Conservation (phyloP, 345 rosid genomes). For the Acer negundo region DNA sequence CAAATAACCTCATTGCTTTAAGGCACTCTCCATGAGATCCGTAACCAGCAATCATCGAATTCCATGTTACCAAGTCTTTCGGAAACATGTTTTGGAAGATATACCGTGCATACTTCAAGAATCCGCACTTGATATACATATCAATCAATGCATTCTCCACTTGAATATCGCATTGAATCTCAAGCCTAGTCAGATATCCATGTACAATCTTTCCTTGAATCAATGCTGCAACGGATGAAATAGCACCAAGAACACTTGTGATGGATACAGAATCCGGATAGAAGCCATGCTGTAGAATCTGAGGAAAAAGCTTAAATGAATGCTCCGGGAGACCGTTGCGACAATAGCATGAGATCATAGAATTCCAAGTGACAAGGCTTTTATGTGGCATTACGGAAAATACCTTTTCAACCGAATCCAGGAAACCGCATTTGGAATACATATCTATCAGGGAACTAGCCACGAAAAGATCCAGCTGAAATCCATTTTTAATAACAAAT, state of each 20-base stretch:
- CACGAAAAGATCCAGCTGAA: constrained; percentile 53
- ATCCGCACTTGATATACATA: constrained; percentile 84
- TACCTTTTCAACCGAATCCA: constrained; percentile 52
- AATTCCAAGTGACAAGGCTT: constrained; percentile 77
- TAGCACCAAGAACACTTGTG: constrained; percentile 67
- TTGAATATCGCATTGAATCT: constrained; percentile 49
- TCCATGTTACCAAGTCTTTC: constrained; percentile 69
- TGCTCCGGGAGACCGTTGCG: constrained; percentile 60
- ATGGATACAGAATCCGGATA: constrained; percentile 64
- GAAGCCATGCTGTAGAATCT: constrained; percentile 41
- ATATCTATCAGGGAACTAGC: constrained; percentile 72
- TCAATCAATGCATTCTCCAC: constrained; percentile 73
- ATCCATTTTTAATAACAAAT: constrained; percentile 51
- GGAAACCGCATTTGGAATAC: constrained; percentile 71
- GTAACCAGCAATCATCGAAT: constrained; percentile 73
- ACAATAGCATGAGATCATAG: constrained; percentile 70
- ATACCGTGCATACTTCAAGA: constrained; percentile 45
- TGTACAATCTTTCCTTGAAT: constrained; percentile 66
- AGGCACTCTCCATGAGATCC: constrained; percentile 70
- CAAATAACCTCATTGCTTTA: constrained; percentile 50
- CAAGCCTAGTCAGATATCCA: constrained; percentile 56
- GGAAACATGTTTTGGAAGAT: constrained; percentile 52
- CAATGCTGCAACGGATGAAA: constrained; percentile 64
- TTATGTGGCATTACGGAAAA: constrained; percentile 53
- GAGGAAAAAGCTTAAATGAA: constrained; percentile 49